These are phyloP conservation scores for Sphagnum tenellum DNA, from an alignment of 225 moss, liverwort and hornwort genomes.

Conservation along the genomic window DNA sequence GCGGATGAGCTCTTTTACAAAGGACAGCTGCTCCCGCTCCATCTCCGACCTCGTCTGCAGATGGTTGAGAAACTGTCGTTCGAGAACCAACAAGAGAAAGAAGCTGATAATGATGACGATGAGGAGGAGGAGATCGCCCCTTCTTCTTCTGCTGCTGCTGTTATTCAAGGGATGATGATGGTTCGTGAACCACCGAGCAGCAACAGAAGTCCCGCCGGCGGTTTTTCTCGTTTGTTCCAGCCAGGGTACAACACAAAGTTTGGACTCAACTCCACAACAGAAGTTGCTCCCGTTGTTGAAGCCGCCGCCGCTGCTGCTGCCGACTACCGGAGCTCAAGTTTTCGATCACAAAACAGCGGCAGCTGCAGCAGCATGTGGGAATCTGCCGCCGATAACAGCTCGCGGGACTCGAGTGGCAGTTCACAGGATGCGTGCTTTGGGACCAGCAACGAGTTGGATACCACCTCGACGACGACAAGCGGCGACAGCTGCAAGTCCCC, in stretches of 20 bases:
- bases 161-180: no score
- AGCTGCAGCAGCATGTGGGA: no score
- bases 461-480: not conserved
- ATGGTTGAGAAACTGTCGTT: slow-evolving; percentile 50
- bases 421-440: slow-evolving; percentile 46
- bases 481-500: not conserved
- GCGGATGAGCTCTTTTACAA: slow-evolving; percentile 52
- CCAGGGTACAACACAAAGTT: slow-evolving; percentile 25
- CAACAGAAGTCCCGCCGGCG: slow-evolving; percentile 18
- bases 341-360: no score
- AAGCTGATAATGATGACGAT: not conserved
- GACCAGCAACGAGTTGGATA: slow-evolving; percentile 8
- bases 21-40: slow-evolving; percentile 43
- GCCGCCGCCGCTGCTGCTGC: slow-evolving; percentile 21
- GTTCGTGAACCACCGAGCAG: slow-evolving; percentile 1
- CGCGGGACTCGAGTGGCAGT: slow-evolving; percentile 48
- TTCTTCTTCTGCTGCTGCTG: no score
- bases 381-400: slow-evolving; percentile 20
- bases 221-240: slow-evolving; percentile 29
- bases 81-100: slow-evolving; percentile 20
- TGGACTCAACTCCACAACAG: slow-evolving; percentile 9
- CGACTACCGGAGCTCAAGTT: slow-evolving; percentile 35
- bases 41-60: slow-evolving; percentile 48
- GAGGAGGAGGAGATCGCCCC: no score
- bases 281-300: not conserved